Base-by-base conservation (phyloP, 2,329 filamentous ascomycete species). In the Allantophomopsis lycopodina region DNA sequence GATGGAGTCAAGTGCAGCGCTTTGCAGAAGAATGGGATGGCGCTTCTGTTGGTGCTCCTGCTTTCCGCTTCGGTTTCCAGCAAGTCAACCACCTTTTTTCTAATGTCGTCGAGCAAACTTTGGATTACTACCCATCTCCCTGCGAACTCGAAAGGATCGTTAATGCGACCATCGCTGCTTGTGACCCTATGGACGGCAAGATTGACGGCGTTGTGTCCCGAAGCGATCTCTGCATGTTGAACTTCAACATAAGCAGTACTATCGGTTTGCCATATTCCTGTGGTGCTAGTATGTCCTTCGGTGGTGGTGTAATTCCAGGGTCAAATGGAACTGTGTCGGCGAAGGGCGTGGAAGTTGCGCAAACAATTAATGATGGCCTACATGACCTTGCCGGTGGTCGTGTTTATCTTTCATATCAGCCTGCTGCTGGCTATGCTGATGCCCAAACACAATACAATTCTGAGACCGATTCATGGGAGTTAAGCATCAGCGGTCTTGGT, bases 101-200 rank as follows among this genome's bases (percentile, higher is more conserved):
- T 2, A 52, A 51, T 18, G 51, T 55, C 0, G 55, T 65, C 1
- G 61, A 66, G 46, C 44, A 61, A 15, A 61, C 56, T 0, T 39
- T 60, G 16, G 57, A 55, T 39, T 66, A 68, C 45, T 61, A 57
- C 41, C 62, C 64, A 2, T 56, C 60, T 2, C 55, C 65, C 1
- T 64, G 61, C 34, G 66, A 68, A 37, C 48, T 73, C 12, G 56
- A 60, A 5, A 65, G 63, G 48, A 72, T 74, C 35, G 60, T 68
- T 15, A 74, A 73, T 48, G 57, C 60, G 32, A 75, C 71, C 5
- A 72, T 76, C 36, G 56, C 57, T 1, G 63, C 63, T 30, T 77
- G 72, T 38, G 71, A 76, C 44, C 56, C 62, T 7, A 57, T 76
- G 5, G 72, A 76, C 40, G 71, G 73, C 5, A 60, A 60, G 35